Conservation (phyloP, 2,329 filamentous ascomycete genomes). For the Hypoxylon sp. region DNA sequence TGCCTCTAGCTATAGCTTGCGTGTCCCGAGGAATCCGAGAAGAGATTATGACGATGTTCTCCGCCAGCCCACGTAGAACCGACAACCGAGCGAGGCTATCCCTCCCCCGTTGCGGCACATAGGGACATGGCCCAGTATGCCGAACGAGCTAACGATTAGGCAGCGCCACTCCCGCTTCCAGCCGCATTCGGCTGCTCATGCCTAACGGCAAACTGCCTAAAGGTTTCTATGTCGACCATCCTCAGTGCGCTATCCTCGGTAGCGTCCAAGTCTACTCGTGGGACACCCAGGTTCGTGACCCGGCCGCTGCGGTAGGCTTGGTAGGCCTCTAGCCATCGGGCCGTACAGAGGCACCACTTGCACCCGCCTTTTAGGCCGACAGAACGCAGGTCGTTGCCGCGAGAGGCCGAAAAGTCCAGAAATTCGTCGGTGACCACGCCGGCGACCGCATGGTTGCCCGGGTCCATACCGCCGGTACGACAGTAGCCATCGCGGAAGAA, state of each 20-base stretch:
- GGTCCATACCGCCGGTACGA: conserved; percentile 63
- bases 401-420: conserved; percentile 71
- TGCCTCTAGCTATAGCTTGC: background rate
- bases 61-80: background rate
- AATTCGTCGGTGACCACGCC: conserved; percentile 72
- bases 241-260: conserved; percentile 67
- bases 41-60: conserved; percentile 3
- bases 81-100: background rate
- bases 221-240: conserved; percentile 62
- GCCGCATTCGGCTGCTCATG: conserved; percentile 30
- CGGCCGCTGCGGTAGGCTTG: conserved; percentile 65
- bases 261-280: conserved; percentile 63
- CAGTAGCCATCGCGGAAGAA: conserved; percentile 75
- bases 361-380: conserved; percentile 70
- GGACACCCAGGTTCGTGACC: conserved; percentile 51
- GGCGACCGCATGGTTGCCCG: conserved; percentile 73
- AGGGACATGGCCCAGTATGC: background rate
- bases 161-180: conserved; percentile 22
- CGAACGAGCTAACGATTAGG: background rate
- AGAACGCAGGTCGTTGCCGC: conserved; percentile 71
- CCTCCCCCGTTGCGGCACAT: background rate
- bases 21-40: background rate
- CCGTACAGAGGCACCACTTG: conserved; percentile 75
- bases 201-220: conserved; percentile 63
- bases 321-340: conserved; percentile 72